These are phyloP conservation scores for Rhododendron williamsianum DNA, from an alignment of 148 eudicot genomes.

Conservation along the genomic window DNA sequence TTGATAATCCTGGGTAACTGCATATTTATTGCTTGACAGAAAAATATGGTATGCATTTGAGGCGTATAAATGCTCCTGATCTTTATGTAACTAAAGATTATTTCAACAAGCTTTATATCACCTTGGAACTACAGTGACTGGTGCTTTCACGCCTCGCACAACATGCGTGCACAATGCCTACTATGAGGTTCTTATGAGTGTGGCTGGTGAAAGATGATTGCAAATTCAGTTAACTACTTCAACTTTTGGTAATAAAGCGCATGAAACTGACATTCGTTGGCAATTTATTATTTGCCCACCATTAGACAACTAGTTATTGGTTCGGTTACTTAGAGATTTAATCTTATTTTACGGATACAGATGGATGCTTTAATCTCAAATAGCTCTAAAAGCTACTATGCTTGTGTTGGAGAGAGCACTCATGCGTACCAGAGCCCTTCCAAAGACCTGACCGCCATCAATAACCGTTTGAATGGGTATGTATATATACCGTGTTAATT, in stretches of 20 bases:
- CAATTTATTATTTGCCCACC: neutral
- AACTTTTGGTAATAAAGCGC: neutral
- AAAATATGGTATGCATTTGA: neutral
- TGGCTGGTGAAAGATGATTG: neutral
- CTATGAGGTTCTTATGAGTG: neutral
- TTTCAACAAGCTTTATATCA: neutral
- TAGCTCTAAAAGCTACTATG: slow-evolving; percentile 90
- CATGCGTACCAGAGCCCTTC: slow-evolving; percentile 99
- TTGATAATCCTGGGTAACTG: neutral
- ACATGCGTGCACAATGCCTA: neutral
- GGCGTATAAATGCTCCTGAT: neutral
- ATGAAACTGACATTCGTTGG: neutral
- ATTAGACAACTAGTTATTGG: neutral
- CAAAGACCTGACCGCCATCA: slow-evolving; percentile 86
- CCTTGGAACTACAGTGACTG: neutral
- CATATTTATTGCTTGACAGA: neutral
- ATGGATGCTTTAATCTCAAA: slow-evolving; percentile 85
- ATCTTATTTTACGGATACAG: slow-evolving; percentile 28
- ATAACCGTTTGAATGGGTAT: slow-evolving; percentile 86
- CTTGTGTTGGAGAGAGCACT: slow-evolving; percentile 99
- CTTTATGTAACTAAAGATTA: neutral
- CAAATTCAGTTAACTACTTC: neutral
- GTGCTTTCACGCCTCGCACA: neutral
- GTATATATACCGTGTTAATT: neutral
- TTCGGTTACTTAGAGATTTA: neutral